phyloP scores from a whole-genome alignment of 164 flowering plant species.

The Umbilicus rupestris region DNA sequence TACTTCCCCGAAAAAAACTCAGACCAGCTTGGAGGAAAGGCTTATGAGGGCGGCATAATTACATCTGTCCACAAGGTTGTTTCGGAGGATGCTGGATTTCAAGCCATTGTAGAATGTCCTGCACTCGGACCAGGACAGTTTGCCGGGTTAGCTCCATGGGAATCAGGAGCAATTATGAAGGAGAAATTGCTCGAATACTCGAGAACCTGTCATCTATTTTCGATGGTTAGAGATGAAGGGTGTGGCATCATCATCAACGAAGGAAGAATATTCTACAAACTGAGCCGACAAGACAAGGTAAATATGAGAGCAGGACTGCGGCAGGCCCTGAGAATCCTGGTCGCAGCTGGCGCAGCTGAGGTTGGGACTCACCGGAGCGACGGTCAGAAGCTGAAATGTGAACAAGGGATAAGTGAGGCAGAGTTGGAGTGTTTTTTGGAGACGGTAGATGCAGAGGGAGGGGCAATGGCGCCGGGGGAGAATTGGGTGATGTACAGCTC shows the following conservation, averaged over 20 bases:
- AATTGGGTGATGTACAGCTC: constrained; percentile 34
- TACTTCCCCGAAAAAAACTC: constrained; percentile 36
- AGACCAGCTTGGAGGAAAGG: constrained; percentile 26
- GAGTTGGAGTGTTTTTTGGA: constrained; percentile 37
- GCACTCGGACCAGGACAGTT: constrained; percentile 32
- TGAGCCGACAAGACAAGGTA: constrained; percentile 21
- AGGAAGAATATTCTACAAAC: constrained; percentile 27
- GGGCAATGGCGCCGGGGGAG: constrained; percentile 22
- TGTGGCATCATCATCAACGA: constrained; percentile 32
- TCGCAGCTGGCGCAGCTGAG: constrained; percentile 55
- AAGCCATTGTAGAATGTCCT: constrained; percentile 41
- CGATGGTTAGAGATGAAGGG: constrained; percentile 34
- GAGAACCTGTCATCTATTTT: constrained; percentile 36
- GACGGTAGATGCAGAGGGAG: constrained; percentile 19
- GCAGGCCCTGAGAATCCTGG: constrained; percentile 31
- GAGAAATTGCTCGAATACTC: constrained; percentile 28
- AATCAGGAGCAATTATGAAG: constrained; percentile 36
- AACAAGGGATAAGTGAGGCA: constrained; percentile 20
- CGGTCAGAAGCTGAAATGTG: constrained; percentile 33
- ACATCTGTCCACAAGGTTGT: constrained; percentile 39
- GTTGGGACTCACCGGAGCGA: constrained; percentile 49
- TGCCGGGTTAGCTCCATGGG: constrained; percentile 38
- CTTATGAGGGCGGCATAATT: constrained; percentile 50
- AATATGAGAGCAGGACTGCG: constrained; percentile 31
- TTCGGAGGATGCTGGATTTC: constrained; percentile 13